Percentiles rank a stretch among this genome's conserved stretches.
Evolutionary conservation across 352 stramenopile genomes (phyloP).

Genomic region (Pythium rishiriense): DNA sequence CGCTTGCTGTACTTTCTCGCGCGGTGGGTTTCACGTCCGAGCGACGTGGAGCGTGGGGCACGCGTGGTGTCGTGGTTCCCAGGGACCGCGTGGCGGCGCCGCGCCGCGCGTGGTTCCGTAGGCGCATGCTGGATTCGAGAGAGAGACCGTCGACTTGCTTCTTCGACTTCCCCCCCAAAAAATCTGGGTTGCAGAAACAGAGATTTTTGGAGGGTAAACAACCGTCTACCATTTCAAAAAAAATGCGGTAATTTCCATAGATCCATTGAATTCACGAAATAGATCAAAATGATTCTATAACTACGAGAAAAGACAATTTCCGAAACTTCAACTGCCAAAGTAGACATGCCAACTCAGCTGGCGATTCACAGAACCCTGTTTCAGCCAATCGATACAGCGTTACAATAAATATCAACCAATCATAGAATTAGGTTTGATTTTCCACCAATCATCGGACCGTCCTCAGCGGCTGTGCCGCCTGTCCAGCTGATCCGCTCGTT

Average conservation of each 20-base stretch:
- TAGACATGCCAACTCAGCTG: slow-evolving; percentile 9
- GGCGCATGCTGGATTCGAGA: no score
- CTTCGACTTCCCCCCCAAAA: neutral
- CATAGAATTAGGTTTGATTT: neutral
- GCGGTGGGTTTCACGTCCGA: no score
- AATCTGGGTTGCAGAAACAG: neutral
- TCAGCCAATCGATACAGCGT: neutral
- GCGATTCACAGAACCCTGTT: neutral
- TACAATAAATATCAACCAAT: slow-evolving; percentile 10
- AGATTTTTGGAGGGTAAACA: no score
- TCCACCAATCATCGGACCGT: slow-evolving; percentile 7
- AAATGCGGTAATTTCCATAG: neutral
- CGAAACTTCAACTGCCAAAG: slow-evolving; percentile 24
- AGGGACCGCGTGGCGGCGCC: neutral
- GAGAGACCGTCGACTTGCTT: neutral
- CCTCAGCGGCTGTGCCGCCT: neutral
- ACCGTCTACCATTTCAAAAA: no score
- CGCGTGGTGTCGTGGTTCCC: neutral
- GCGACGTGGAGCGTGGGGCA: no score
- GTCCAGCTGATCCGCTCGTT: slow-evolving; percentile 13
- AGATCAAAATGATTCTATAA: neutral
- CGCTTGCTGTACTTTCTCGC: no score
- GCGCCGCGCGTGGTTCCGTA: slow-evolving; percentile 23
- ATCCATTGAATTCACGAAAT: slow-evolving; percentile 7
- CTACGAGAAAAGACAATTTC: neutral